Percentiles rank a stretch among this genome's conserved stretches.
Conservation (phyloP, 495 filamentous ascomycete species). For the Letharia columbiana region DNA sequence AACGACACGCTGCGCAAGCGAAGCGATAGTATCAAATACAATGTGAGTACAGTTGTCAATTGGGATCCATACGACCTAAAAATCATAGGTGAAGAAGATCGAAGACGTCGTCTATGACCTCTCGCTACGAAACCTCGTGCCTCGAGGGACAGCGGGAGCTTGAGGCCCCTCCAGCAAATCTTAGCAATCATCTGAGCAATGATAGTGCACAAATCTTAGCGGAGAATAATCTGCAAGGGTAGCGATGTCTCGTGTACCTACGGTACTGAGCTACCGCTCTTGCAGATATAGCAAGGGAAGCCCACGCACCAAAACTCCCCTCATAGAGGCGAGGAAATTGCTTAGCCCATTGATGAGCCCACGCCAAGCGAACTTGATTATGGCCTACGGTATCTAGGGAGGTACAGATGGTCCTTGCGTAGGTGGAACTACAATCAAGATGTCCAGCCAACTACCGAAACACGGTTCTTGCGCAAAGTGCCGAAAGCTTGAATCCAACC, state of each 20-base stretch:
- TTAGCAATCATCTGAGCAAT: not conserved
- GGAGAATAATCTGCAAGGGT: not conserved
- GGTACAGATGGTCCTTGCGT: not conserved
- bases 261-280: not conserved
- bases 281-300: not conserved
- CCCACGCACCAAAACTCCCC: not conserved
- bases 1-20: slow-evolving; percentile 84
- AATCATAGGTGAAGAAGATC: slow-evolving; percentile 73
- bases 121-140: slow-evolving; percentile 72
- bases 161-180: not conserved
- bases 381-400: not conserved
- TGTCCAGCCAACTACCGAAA: not conserved
- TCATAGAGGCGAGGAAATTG: not conserved
- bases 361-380: not conserved
- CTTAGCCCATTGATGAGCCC: not conserved
- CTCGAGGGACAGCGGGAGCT: slow-evolving; percentile 24
- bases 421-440: not conserved
- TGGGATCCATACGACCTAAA: not conserved
- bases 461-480: not conserved
- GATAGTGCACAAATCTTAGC: not conserved
- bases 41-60: slow-evolving; percentile 41
- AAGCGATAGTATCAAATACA: slow-evolving; percentile 91
- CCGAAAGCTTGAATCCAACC: not conserved
- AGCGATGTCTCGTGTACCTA: not conserved
- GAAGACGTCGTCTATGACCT: slow-evolving; percentile 98